Base-by-base conservation (phyloP, 805 yeast genomes). In the Komagataella pastoris region DNA sequence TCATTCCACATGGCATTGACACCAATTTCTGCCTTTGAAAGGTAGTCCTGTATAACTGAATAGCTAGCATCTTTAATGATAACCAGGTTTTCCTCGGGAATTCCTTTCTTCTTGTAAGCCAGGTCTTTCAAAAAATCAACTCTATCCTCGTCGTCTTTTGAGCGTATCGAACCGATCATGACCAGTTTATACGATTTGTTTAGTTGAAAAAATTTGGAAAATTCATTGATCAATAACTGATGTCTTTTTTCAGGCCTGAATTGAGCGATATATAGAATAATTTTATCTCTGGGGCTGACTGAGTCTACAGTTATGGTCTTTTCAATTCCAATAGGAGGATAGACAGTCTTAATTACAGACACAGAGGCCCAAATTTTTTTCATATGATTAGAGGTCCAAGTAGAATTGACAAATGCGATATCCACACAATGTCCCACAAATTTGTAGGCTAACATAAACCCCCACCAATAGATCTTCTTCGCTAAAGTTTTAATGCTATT, bases 1-100 rank as follows among this genome's bases (percentile, higher is more conserved):
- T 93, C 99, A 67, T 93, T 93, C 99, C 99, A 93, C 99, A 93
- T 93, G 30, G 96, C 89, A 61, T 93, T 91, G 45, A 93, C 71
- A 4, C 99, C 99, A 60, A 79, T 81, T 23, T 81, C 77, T 2
- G 88, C 77, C 12, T 65, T 68, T 10, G 69, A 59, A 40, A 95
- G 70, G 51, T 78, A 73, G 24, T 67, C 61, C 50, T 79, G 69
- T 12, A 95, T 81, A 17, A 72, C 74, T 1, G 71, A 73, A 68
- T 87, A 87, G 7, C 88, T 74, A 24, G 91, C 84, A 66, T 93
- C 95, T 4, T 85, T 74, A 0, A 81, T 69, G 59, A 89, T 83
- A 6, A 74, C 64, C 5, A 59, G 52, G 5, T 65, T 63, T 6
- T 72, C 68, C 19, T 18, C 23, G 12, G 19, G 19, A 19, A 84